Evolutionary conservation across 371 early-diverging fungal genomes (phyloP), one percentile per base, ranked within the genome.

Genomic region (Encephalitozoon intestinalis): DNA sequence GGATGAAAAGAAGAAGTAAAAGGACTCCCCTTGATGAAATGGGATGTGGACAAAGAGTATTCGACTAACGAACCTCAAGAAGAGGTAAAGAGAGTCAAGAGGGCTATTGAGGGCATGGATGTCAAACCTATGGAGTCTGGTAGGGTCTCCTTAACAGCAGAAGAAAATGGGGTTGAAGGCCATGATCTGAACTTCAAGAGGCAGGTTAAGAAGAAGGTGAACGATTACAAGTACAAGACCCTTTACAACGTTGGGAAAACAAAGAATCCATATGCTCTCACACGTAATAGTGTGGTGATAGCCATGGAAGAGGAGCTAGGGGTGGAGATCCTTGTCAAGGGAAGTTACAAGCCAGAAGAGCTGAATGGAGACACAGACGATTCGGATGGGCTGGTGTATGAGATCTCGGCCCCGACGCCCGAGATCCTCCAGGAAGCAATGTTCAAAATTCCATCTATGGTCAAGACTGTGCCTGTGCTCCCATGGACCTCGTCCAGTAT

Each of bases 261-360:
- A 31, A 68, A 30, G 25, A 23, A 6, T 31, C 68, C 68, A n/a
- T 68, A 68, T 50, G 25, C 51, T 7, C 9, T 50, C 3, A 68
- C 50, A n/a, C 44, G 68, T 1, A 68, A 49, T 6, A 25, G 30
- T 31, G 50, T 50, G n/a, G 44, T 68, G 37, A 68, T 68, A 31
- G 37, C 31, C 34, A 31, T 68, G 18, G 68, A 68, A 31, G 68
- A 68, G 37, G 37, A 49, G 26, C 50, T 49, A 15, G 68, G 68
- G 18, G 68, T 50, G 12, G 68, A 68, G 50, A 68, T 68, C n/a
- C n/a, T 68, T 50, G 50, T 49, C 5, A 18, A 37, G 25, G 68
- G 68, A 37, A 30, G 18, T 11, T 68, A 49, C 5, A 49, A 26
- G 50, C 68, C 68, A 0, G 26, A 25, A 18, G 68, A 68, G 37